phyloP scores from a whole-genome alignment of 768 basidiomycete genomes.

The Tubosaeta sp. region DNA sequence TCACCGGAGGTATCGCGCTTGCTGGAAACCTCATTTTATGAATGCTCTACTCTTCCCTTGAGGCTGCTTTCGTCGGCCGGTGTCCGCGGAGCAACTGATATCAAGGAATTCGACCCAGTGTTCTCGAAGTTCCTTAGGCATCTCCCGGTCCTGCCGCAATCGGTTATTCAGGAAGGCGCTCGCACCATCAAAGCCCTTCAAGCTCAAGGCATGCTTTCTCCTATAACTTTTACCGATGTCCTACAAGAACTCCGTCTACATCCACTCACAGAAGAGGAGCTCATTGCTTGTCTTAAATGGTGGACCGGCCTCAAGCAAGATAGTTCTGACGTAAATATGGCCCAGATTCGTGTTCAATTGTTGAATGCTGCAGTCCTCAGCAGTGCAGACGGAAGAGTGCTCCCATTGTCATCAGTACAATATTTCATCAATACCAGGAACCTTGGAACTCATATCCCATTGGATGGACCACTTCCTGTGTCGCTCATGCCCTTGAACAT shows the following conservation, averaged over 20 bases:
- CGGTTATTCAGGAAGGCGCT: constrained; percentile 52
- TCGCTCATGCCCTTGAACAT: constrained; percentile 68
- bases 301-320: constrained; percentile 53
- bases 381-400: constrained; percentile 46
- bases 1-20: constrained; percentile 68
- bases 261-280: constrained; percentile 68
- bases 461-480: constrained; percentile 73
- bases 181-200: constrained; percentile 60
- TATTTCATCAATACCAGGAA: constrained; percentile 67
- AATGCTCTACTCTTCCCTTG: constrained; percentile 51
- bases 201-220: constrained; percentile 58
- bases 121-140: constrained; percentile 74
- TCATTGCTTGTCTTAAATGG: constrained; percentile 84
- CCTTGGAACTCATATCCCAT: constrained; percentile 54
- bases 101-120: constrained; percentile 69
- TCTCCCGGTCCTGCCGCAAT: constrained; percentile 67
- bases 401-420: constrained; percentile 66
- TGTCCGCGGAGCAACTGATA: constrained; percentile 56
- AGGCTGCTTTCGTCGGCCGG: constrained; percentile 76
- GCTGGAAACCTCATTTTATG: constrained; percentile 78
- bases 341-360: constrained; percentile 53
- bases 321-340: constrained; percentile 32
- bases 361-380: constrained; percentile 66
- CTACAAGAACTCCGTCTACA: constrained; percentile 67
- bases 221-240: constrained; percentile 80